Percentiles rank a stretch among this genome's conserved stretches.
These are phyloP conservation scores for Thalassiosira exigua DNA, from an alignment of 352 stramenopile genomes.

Conservation along the genomic window DNA sequence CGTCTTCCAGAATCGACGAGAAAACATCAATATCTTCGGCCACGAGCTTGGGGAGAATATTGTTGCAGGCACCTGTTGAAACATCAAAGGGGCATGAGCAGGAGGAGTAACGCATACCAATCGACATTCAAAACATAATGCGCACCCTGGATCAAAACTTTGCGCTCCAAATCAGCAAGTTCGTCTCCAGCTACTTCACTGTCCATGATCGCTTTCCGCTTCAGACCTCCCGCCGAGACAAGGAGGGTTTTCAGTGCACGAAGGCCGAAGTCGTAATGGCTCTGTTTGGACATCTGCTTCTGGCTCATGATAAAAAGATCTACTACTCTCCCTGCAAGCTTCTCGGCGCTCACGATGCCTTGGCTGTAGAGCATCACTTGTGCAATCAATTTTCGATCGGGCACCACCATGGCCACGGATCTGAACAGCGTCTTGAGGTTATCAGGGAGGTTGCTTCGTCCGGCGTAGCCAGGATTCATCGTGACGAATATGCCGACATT, in stretches of 20 bases:
- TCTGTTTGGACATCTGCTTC: slow-evolving; percentile 97
- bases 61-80: slow-evolving; percentile 98
- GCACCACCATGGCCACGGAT: slow-evolving; percentile 99
- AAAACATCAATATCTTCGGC: slow-evolving; percentile 97
- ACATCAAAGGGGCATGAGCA: too few relatives aligned
- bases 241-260: slow-evolving; percentile 99
- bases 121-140: too few relatives aligned
- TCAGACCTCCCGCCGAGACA: slow-evolving; percentile 97
- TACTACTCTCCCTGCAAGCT: slow-evolving; percentile 96
- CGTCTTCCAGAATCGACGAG: slow-evolving; percentile 93
- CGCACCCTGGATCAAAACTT: slow-evolving; percentile 95
- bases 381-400: slow-evolving; percentile 98
- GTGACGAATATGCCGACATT: slow-evolving; percentile 99
- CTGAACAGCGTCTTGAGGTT: slow-evolving; percentile 99
- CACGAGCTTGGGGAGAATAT: slow-evolving; percentile 99
- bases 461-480: slow-evolving; percentile 99
- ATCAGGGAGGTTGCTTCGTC: slow-evolving; percentile 90
- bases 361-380: slow-evolving; percentile 99
- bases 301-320: slow-evolving; percentile 98
- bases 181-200: slow-evolving; percentile 74
- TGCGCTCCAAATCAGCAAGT: slow-evolving; percentile 88
- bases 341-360: slow-evolving; percentile 97
- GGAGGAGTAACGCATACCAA: too few relatives aligned
- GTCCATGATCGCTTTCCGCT: slow-evolving; percentile 89
- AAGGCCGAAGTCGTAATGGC: slow-evolving; percentile 99